Evolutionary conservation across 371 early-diverging fungal species (phyloP), one percentile per base, ranked within the genome.

Genomic region (Mortierella sp.): DNA sequence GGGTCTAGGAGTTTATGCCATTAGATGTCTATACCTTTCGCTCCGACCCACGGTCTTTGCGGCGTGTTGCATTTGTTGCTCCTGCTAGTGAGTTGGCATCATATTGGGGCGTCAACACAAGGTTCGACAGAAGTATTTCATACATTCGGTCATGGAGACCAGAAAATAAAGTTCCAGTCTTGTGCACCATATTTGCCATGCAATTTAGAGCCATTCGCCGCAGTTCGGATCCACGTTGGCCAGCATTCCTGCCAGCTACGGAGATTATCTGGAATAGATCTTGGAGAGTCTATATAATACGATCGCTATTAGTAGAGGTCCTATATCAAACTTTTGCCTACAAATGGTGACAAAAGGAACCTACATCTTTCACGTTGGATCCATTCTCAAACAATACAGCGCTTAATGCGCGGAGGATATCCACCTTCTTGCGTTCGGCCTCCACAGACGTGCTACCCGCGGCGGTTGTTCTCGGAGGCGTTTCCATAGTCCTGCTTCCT

Each of bases 141-240:
- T 80, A 80, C 72, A 80, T 74, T 36, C 55, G 19, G 11, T 80
- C 69, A 41, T 74, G 75, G n/a, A 52, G 40, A 8, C 71, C 21
- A 0, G 81, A 67, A 53, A 64, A 65, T 16, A 71, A 33, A 0
- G 81, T 36, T 24, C 75, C 81, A 15, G 81, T 71, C 28, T 75
- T 75, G 40, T 80, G 75, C 21, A 80, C 72, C 36, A 69, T 21
- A 43, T 80, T 80, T 57, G 72, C 81, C 47, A 80, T 28, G 38
- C 72, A 71, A 45, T 80, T 80, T 52, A 80, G 15, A 1, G 72
- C 75, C 81, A 80, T 80, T 15, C 81, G 63, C 33, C 72, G 67
- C 22, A 64, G 24, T 28, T 80, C 74, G 3, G 65, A 63, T 8
- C 45, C 67, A 2, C 63, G 62, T 33, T 36, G 63, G 38, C 32